Evolutionary conservation across 2,329 filamentous ascomycete genomes (phyloP), one percentile per base, ranked within the genome.

Genomic region (Pseudogymnoascus pannorum): DNA sequence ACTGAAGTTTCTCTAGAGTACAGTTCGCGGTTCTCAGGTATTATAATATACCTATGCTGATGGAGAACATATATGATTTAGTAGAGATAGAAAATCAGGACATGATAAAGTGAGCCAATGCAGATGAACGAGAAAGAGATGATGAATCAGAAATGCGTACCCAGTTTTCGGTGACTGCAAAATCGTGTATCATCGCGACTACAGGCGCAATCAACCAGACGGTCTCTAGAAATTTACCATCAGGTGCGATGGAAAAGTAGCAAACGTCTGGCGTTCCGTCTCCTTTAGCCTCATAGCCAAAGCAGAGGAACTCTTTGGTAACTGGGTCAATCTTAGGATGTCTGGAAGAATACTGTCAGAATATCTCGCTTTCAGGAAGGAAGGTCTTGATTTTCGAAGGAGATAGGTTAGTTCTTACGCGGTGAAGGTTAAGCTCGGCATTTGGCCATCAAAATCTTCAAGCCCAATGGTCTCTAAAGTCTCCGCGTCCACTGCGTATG

Each of bases 241-340:
- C 68, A 1, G 64, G 64, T 58, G 76, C 71, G 20, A 81, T 69
- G 1, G 77, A 78, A 73, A 76, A 80, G 3, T 76, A 74, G 0
- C 73, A 74, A n/a, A 80, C 69, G 61, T 79, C 76, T 1, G 68
- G 67, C 0, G 72, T 75, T 20, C 75, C 78, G 59, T 79, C 75
- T 0, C 74, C 74, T 4, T 77, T 78, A 0, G 77, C 75, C 63
- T 79, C 78, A 60, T 81, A 81, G 1, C 79, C 79, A 64, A 78
- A 80, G 7, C 76, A 77, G n/a, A 81, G 64, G 75, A 81, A 77
- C 68, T 81, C 79, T 80, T 8, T 73, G n/a, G n/a, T n/a, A n/a
- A n/a, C 72, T 0, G 78, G 78, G 66, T 81, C 79, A 40, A 80
- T 75, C 66, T 81, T 81, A 0, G 79, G 79, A 65, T 81, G 79